Evolutionary conservation across 192 early-diverging fungal species (phyloP).

Genomic region (Rhizophagus prolifer): DNA sequence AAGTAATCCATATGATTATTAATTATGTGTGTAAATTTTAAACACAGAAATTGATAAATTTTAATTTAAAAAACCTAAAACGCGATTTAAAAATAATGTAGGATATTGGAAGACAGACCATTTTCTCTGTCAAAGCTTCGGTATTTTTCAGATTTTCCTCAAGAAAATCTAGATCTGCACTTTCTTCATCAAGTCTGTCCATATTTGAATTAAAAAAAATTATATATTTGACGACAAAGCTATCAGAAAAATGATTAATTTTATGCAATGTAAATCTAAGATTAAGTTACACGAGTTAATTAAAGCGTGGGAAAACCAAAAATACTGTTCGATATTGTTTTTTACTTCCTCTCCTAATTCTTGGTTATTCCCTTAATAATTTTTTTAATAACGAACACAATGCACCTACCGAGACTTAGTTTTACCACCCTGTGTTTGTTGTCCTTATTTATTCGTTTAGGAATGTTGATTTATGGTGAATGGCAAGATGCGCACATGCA

Average conservation of each 20-base stretch:
- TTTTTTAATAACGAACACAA: not conserved
- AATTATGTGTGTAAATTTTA: not conserved
- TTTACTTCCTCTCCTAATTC: too few species aligned
- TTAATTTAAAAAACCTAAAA: not conserved
- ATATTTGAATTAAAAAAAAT: not conserved
- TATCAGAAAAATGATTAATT: too few species aligned
- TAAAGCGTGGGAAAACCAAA: not conserved
- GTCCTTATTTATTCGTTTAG: conserved; percentile 54
- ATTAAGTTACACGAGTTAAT: not conserved
- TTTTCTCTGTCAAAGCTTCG: conserved; percentile 47
- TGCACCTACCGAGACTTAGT: not conserved
- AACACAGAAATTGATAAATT: too few species aligned
- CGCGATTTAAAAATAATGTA: not conserved
- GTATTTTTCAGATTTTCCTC: conserved; percentile 53
- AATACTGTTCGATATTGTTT: too few species aligned
- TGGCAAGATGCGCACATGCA: conserved; percentile 85
- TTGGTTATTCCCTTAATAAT: not conserved
- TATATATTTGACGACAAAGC: too few species aligned
- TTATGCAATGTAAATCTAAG: not conserved
- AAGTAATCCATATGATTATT: not conserved
- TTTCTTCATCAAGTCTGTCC: conserved; percentile 43
- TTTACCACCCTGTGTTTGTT: conserved; percentile 32
- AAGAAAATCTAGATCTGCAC: conserved; percentile 49
- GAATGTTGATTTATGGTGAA: conserved; percentile 78
- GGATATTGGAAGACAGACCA: conserved; percentile 38